Conservation (phyloP, 306 rosid genomes). For the Corylus avellana region DNA sequence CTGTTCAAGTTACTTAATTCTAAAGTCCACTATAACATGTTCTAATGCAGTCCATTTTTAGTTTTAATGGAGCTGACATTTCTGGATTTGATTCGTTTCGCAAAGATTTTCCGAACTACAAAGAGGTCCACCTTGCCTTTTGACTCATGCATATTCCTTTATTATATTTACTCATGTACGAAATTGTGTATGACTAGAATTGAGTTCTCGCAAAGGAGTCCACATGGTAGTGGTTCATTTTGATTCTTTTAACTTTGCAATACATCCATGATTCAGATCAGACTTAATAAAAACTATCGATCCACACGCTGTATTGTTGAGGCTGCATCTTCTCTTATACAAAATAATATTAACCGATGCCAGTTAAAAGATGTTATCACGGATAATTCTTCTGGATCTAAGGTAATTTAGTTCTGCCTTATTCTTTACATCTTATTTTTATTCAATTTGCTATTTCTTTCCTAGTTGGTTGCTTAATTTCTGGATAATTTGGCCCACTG, state of each 20-base stretch:
- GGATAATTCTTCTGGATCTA: slow-evolving; percentile 82
- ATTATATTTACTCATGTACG: slow-evolving; percentile 6
- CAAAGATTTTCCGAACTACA: slow-evolving; percentile 75
- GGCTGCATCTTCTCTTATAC: slow-evolving; percentile 89
- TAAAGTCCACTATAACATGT: slow-evolving; percentile 31
- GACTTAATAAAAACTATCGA: slow-evolving; percentile 89
- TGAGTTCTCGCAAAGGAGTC: slow-evolving; percentile 9
- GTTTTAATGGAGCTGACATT: slow-evolving; percentile 94
- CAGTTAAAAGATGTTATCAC: slow-evolving; percentile 71
- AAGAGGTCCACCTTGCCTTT: slow-evolving; percentile 65
- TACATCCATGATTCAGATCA: slow-evolving; percentile 53
- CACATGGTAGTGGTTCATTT: neutral
- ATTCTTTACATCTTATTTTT: slow-evolving; percentile 18
- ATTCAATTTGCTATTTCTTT: slow-evolving; percentile 23
- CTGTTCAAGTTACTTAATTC: slow-evolving; percentile 9
- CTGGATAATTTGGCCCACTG: slow-evolving; percentile 23
- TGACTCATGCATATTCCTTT: slow-evolving; percentile 20
- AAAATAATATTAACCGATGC: slow-evolving; percentile 69
- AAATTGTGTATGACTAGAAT: slow-evolving; percentile 1
- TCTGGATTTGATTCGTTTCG: slow-evolving; percentile 88
- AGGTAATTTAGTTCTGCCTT: slow-evolving; percentile 51
- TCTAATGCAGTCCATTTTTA: slow-evolving; percentile 80
- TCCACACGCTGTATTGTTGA: slow-evolving; percentile 89
- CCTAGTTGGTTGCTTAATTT: neutral
- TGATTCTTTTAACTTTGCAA: slow-evolving; percentile 23